Base-by-base conservation (phyloP, 345 rosid species). In the Combretum micranthum region DNA sequence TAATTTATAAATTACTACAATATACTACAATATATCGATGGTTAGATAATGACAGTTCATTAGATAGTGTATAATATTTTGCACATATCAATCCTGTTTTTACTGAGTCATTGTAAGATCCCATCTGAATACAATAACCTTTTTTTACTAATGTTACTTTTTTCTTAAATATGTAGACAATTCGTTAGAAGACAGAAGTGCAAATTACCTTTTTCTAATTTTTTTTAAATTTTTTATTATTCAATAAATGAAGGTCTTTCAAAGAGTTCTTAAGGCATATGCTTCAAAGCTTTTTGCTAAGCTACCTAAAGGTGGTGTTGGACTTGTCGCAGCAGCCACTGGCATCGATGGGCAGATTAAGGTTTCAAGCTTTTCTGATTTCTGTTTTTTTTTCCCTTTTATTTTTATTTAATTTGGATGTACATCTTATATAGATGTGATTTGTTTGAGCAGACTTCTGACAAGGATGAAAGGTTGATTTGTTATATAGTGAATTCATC, bases 281-380 rank as follows among this genome's bases (percentile, higher is more conserved):
- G 97, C 91, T 32, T 65, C 86, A 58, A 93, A 83, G 89, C 92
- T 93, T 53, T 82, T 76, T 80, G 74, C 70, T 44, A 93, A 83
- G 74, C 83, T 93, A 60, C 99, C 99, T 15, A 93, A 85, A 74
- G 88, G 97, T 57, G 99, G 99, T 55, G 66, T 82, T 11, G 99
- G 99, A 55, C 81, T 93, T 60, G 99, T 93, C 69, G 99, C 99
- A 21, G 96, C 99, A 53, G 99, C 99, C 51, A 93, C 99, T 11
- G 97, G 99, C 60, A 85, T 85, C 83, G 99, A 93, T 60, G 88
- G 94, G 52, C 97, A 83, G 69, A 93, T 93, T 80, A 93, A 87
- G 95, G 99, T 93, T 50, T 43, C 22, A 21, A 25, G 42, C 14
- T 44, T 56, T 65, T 54, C 44, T 20, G 20, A 18, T 21, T 51